Evolutionary conservation across 2,329 filamentous ascomycete species (phyloP), one percentile per base, ranked within the genome.

Genomic region (Pestalotiopsis sp.): DNA sequence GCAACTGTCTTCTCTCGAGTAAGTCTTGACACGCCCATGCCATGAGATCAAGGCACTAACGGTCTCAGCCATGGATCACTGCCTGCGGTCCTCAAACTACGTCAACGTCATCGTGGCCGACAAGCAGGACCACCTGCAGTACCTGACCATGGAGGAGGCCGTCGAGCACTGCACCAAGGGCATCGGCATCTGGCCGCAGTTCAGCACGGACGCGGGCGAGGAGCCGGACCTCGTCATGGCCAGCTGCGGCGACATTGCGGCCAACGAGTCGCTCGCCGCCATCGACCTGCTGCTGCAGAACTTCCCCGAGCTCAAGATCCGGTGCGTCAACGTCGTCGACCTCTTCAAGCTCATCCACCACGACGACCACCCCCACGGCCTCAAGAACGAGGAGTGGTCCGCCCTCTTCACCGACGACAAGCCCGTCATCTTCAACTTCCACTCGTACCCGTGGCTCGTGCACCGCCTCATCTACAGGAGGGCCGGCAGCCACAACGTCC

Each of bases 391-490:
- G 20, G 90, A 94, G 76, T 95, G 90, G 88, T 80, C 80, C 14
- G 84, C 90, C 52, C 82, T 94, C 72, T 95, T 95, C 84, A 94
- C 92, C 0, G 84, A 85, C 17, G 84, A 94, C 82, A 90, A 86
- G 72, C 92, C 92, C 25, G 84, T 94, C 77, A 89, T 94, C 76
- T 94, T 95, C 85, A 94, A 94, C 83, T 95, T 94, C 87, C 92
- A 95, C 83, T 91, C 89, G 39, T 94, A 95, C 81, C 92, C 92
- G 9, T 94, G 91, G 91, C 84, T 95, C 75, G 88, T 95, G 65
- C 92, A 94, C 82, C 86, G 92, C 65, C 81, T 95, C 73, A 92
- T 91, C 0, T 94, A 94, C 82, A 91, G 92, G 82, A 89, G 92
- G 1, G 90, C 89, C 1, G 92, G 91, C 4, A 88, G 86, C 78